Percentiles rank a stretch among this genome's conserved stretches.
Conservation (phyloP, 345 rosid species). For the Gossypium herbaceum region DNA sequence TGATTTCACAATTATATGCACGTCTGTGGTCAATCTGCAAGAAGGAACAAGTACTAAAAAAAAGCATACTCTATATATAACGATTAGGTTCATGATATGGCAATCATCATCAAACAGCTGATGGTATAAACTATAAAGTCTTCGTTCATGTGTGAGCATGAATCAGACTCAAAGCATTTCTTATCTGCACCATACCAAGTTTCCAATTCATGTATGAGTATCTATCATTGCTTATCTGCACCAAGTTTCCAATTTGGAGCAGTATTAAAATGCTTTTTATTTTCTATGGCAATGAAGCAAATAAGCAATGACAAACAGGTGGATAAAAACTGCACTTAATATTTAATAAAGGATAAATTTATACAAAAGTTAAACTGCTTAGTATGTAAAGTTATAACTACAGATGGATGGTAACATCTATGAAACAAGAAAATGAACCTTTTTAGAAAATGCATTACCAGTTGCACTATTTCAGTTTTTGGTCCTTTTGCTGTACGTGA, state of each 20-base stretch:
- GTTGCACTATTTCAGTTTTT: conserved; percentile 84
- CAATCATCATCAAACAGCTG: background rate
- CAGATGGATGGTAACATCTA: background rate
- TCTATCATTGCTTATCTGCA: background rate
- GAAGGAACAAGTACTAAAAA: conserved; percentile 3
- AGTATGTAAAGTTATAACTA: background rate
- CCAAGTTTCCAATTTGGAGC: background rate
- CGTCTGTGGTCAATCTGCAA: conserved; percentile 91
- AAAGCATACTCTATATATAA: conserved; percentile 1
- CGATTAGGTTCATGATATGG: background rate
- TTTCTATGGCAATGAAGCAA: background rate
- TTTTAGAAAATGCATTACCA: conserved; percentile 45
- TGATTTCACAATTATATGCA: conserved; percentile 94
- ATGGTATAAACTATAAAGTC: background rate
- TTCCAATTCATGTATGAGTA: background rate
- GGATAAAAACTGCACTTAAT: background rate
- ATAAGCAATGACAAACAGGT: background rate
- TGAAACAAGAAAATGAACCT: background rate
- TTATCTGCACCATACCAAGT: background rate
- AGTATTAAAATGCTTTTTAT: background rate
- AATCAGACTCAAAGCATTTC: conserved; percentile 9
- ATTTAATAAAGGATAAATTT: conserved; percentile 1
- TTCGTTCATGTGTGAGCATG: background rate
- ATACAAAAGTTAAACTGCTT: background rate
- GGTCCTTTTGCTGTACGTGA: conserved; percentile 43